These are phyloP conservation scores for Danielia reshetovae DNA, from an alignment of 805 yeast genomes.

Conservation along the genomic window DNA sequence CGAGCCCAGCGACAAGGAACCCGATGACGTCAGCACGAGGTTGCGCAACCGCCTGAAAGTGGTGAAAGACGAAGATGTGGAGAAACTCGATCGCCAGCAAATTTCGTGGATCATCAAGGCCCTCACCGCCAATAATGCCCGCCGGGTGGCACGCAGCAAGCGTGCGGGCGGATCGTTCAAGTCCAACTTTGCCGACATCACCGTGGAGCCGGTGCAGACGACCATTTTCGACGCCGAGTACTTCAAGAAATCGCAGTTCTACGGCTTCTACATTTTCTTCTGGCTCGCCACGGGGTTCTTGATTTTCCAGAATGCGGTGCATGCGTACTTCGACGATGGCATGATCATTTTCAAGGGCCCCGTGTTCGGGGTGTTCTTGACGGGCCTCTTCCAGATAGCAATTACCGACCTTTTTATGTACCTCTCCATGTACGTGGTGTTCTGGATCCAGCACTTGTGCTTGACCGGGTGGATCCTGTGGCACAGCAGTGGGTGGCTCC, in stretches of 20 bases:
- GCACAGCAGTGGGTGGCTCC: slow-evolving; percentile 59
- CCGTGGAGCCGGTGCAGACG: slow-evolving; percentile 19
- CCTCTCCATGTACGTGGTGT: slow-evolving; percentile 56
- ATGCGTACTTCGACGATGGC: slow-evolving; percentile 44
- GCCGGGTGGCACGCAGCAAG: background rate
- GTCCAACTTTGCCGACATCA: slow-evolving; percentile 16
- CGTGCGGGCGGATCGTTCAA: slow-evolving; percentile 30
- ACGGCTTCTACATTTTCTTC: slow-evolving; percentile 76
- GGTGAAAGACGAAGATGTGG: background rate
- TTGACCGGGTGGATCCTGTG: slow-evolving; percentile 48
- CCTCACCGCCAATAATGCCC: background rate
- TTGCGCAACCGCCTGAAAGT: background rate
- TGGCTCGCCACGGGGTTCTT: slow-evolving; percentile 67
- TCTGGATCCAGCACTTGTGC: slow-evolving; percentile 54
- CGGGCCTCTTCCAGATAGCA: slow-evolving; percentile 65
- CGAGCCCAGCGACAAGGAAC: background rate
- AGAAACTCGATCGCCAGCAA: background rate
- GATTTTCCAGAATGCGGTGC: slow-evolving; percentile 49
- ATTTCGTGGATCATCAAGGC: background rate
- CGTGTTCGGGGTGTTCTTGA: slow-evolving; percentile 52
- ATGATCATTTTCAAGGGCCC: slow-evolving; percentile 48
- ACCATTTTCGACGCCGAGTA: slow-evolving; percentile 52
- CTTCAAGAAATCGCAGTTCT: slow-evolving; percentile 49
- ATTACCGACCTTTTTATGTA: slow-evolving; percentile 76
- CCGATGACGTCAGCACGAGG: background rate